Evolutionary conservation across 495 filamentous ascomycete genomes (phyloP), one percentile per base, ranked within the genome.

Genomic region (Aspergillus bertholletiae): DNA sequence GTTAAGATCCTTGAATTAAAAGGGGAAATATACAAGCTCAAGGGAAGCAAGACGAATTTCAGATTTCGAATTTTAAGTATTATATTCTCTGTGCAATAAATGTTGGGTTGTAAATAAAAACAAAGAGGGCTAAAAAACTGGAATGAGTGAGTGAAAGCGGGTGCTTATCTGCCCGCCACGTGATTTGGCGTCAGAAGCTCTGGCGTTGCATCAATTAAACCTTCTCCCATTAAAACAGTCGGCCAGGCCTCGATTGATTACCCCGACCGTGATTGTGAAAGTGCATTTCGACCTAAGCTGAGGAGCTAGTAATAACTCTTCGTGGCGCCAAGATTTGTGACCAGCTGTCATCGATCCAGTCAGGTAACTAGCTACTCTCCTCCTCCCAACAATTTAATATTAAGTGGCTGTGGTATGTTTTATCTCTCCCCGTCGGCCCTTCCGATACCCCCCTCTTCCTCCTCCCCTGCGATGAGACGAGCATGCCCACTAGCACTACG

Each of bases 91-190:
- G n/a, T n/a, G n/a, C n/a, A n/a, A n/a, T n/a, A n/a, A n/a, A n/a
- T n/a, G n/a, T n/a, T n/a, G n/a, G n/a, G n/a, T n/a, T n/a, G n/a
- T n/a, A n/a, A n/a, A n/a, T n/a, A n/a, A n/a, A n/a, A n/a, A n/a
- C n/a, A n/a, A n/a, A 28, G 26, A 28, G n/a, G 11, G 34, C 5
- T 5, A 13, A 13, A 37, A 13, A 37, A 12, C 3, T 5, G 11
- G n/a, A 37, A 13, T 7, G 34, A 37, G 12, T 5, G 53, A 46
- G 35, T 23, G 8, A 28, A 8, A 18, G 26, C 21, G 22, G 52
- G 18, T 55, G 26, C 49, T 57, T 57, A 61, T 61, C 49, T 34
- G n/a, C 28, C 26, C 15, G 12, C 11, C 60, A 63, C 60, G 60
- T 59, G 60, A 56, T 46, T 40, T 13, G 34, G 52, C 47, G 52